Conservation (phyloP, 2,329 filamentous ascomycete species). For the Westerdykella aurantiaca region DNA sequence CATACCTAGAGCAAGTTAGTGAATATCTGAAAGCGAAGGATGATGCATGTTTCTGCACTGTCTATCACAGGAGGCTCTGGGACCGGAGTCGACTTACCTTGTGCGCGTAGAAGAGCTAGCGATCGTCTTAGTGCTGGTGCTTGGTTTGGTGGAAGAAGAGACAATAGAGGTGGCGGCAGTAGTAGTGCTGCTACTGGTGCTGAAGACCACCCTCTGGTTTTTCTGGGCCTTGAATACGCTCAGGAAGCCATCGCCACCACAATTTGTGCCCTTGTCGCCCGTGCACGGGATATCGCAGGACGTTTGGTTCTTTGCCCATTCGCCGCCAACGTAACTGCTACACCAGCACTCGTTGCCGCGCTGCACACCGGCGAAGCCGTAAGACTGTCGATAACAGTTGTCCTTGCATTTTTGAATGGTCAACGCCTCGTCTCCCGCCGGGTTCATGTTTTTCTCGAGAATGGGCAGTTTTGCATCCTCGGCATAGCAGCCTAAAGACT, state of each 20-base stretch:
- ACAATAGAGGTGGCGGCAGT: too few species aligned
- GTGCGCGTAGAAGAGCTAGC: too few species aligned
- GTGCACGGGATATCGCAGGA: conserved; percentile 10
- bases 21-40: too few species aligned
- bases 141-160: too few species aligned
- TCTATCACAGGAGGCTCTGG: too few species aligned
- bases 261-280: conserved; percentile 10
- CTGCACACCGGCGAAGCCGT: conserved; percentile 9
- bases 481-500: conserved; percentile 8
- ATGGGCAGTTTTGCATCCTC: conserved; percentile 3
- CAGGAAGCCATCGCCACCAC: conserved; percentile 10
- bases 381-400: conserved; percentile 5
- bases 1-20: too few species aligned
- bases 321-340: conserved; percentile 10
- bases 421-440: conserved; percentile 5
- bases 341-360: conserved; percentile 16
- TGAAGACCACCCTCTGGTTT: too few species aligned
- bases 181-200: too few species aligned
- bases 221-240: neutral
- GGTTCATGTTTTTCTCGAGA: conserved; percentile 11
- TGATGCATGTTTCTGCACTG: too few species aligned
- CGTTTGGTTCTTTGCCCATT: conserved; percentile 11
- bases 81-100: too few species aligned
- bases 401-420: conserved; percentile 8
- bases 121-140: too few species aligned